Conservation (phyloP, 2,329 filamentous ascomycete genomes). For the Penicillium sp. region DNA sequence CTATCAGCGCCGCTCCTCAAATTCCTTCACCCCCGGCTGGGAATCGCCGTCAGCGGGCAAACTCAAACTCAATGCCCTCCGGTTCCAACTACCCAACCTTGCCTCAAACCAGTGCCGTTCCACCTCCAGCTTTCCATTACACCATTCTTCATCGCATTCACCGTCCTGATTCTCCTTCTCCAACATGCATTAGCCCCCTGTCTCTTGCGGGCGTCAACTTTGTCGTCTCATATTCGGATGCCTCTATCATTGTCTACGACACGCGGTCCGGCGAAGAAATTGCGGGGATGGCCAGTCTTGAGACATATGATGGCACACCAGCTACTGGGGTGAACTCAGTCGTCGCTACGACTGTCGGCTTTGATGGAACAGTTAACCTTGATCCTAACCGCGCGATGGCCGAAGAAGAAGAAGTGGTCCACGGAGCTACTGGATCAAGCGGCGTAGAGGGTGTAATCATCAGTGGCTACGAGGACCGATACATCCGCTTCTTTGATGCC, state of each 20-base stretch:
- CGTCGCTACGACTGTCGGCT: conserved; percentile 78
- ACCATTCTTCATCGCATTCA: conserved; percentile 85
- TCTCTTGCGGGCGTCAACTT: conserved; percentile 80
- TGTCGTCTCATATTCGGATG: conserved; percentile 89
- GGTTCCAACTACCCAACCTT: conserved; percentile 88
- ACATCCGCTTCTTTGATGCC: conserved; percentile 95
- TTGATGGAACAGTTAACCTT: conserved; percentile 63
- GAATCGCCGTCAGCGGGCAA: conserved; percentile 72
- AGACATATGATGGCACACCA: conserved; percentile 86
- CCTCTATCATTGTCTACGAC: conserved; percentile 87
- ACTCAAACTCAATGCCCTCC: conserved; percentile 94
- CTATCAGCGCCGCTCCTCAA: conserved; percentile 67
- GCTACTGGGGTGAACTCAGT: conserved; percentile 86
- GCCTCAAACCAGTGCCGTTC: conserved; percentile 84
- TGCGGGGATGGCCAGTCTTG: conserved; percentile 85
- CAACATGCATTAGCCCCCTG: conserved; percentile 91
- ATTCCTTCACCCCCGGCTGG: conserved; percentile 65
- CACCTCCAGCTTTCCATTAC: conserved; percentile 81
- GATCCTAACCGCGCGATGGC: conserved; percentile 64
- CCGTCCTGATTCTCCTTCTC: conserved; percentile 67
- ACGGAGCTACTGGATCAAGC: conserved; percentile 78
- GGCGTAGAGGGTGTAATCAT: conserved; percentile 92
- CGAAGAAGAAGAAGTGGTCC: conserved; percentile 74
- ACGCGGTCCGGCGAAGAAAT: conserved; percentile 89
- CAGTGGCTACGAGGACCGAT: conserved; percentile 93